phyloP scores from a whole-genome alignment of 805 yeast genomes.

The Saturnispora saitoi region DNA sequence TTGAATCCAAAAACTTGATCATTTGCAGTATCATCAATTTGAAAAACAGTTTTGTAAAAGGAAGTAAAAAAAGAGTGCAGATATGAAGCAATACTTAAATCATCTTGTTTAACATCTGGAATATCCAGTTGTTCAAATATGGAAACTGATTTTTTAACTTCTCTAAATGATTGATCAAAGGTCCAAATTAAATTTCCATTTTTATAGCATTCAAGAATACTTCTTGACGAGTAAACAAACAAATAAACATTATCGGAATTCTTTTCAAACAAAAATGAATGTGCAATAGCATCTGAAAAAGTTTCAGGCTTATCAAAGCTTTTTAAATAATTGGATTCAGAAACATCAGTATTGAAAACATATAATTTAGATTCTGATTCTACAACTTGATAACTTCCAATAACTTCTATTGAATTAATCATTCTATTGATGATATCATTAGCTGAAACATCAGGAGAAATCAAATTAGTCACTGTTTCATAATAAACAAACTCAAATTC shows the following conservation, averaged over 20 bases:
- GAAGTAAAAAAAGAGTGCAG: background rate
- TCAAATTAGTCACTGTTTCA: background rate
- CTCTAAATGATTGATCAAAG: slow-evolving; percentile 36
- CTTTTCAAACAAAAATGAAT: slow-evolving; percentile 9
- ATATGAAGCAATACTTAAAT: background rate
- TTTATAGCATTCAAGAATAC: slow-evolving; percentile 12
- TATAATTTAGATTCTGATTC: slow-evolving; percentile 8
- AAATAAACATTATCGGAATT: slow-evolving; percentile 10
- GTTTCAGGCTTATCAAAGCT: slow-evolving; percentile 12
- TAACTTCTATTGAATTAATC: background rate
- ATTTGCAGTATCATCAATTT: slow-evolving; percentile 11
- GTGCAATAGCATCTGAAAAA: slow-evolving; percentile 15
- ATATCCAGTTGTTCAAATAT: slow-evolving; percentile 17
- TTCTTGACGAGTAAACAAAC: slow-evolving; percentile 13
- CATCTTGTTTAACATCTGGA: slow-evolving; percentile 9
- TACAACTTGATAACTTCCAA: slow-evolving; percentile 4
- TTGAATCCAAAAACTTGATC: slow-evolving; percentile 36
- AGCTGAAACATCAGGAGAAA: slow-evolving; percentile 8
- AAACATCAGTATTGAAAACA: slow-evolving; percentile 16
- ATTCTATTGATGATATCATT: background rate
- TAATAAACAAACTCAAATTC: background rate
- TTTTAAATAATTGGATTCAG: background rate
- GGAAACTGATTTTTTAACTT: slow-evolving; percentile 29
- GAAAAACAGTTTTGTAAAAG: background rate
- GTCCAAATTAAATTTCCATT: slow-evolving; percentile 31